phyloP scores from a whole-genome alignment of 305 asterid genomes.

The Rubia balearica region DNA sequence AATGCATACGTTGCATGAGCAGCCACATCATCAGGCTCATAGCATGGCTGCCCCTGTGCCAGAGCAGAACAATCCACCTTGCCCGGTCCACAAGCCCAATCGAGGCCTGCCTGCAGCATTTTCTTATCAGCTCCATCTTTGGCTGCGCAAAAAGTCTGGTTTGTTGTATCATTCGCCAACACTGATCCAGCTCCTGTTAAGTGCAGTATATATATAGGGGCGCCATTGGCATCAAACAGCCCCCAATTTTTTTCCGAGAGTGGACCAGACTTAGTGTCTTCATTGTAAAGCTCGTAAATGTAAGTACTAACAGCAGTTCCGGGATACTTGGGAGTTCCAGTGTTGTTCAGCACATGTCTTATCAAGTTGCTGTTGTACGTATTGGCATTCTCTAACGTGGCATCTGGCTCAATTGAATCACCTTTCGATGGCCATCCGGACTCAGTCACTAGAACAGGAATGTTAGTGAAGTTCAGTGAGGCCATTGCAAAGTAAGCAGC shows the following conservation, averaged over 20 bases:
- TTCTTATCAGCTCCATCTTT: constrained; percentile 53
- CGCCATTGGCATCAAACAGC: constrained; percentile 49
- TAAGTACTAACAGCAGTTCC: constrained; percentile 61
- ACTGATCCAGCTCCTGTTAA: constrained; percentile 55
- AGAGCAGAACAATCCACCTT: constrained; percentile 63
- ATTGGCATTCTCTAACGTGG: constrained; percentile 70
- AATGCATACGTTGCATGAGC: constrained; percentile 79
- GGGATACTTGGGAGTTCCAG: constrained; percentile 80
- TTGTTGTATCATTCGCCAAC: constrained; percentile 61
- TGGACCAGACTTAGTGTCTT: constrained; percentile 50
- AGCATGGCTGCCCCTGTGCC: constrained; percentile 70
- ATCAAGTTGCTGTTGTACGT: constrained; percentile 75
- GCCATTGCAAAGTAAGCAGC: constrained; percentile 84
- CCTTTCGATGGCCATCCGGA: constrained; percentile 90
- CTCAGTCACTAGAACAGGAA: constrained; percentile 70
- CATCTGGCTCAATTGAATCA: constrained; percentile 63
- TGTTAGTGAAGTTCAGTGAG: constrained; percentile 60
- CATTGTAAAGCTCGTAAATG: constrained; percentile 79
- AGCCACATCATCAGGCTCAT: constrained; percentile 61
- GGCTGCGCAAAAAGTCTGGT: constrained; percentile 61
- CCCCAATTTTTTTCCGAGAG: constrained; percentile 84
- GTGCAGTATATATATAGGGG: constrained; percentile 48
- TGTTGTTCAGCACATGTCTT: constrained; percentile 53
- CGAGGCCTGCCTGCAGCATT: constrained; percentile 88
- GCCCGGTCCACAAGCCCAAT: constrained; percentile 93